Conservation (phyloP, 805 yeast genomes). For the Saccharomycopsis oosterbeekiorum region DNA sequence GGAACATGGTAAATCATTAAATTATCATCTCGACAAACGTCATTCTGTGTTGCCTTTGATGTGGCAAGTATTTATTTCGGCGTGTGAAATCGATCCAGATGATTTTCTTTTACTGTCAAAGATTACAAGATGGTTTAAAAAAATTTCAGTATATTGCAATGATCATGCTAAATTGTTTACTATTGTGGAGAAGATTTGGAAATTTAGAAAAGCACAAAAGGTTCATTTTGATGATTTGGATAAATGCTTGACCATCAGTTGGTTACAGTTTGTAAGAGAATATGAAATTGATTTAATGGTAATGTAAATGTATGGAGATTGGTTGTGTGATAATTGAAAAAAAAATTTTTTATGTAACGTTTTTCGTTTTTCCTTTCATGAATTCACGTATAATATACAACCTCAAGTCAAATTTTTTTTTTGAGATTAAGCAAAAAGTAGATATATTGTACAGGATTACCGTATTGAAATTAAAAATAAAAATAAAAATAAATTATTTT, state of each 20-base stretch:
- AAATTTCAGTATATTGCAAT: constrained; percentile 25
- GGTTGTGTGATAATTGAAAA: too few species aligned
- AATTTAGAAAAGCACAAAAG: not conserved
- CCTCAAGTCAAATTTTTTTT: too few species aligned
- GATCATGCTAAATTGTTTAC: constrained; percentile 1
- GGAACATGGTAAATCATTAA: not conserved
- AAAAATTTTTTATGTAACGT: not conserved
- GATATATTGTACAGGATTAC: too few species aligned
- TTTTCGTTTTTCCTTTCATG: not conserved
- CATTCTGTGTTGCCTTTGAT: constrained; percentile 53
- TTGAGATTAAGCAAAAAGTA: too few species aligned
- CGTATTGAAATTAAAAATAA: too few species aligned
- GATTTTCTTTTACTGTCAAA: constrained; percentile 49
- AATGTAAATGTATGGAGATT: not conserved
- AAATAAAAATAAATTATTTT: too few species aligned
- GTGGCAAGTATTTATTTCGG: constrained; percentile 88
- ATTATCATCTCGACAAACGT: not conserved
- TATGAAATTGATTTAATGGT: constrained; percentile 15
- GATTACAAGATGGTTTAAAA: constrained; percentile 49
- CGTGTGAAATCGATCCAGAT: constrained; percentile 53
- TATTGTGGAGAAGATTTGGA: constrained; percentile 13
- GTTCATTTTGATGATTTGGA: constrained; percentile 3
- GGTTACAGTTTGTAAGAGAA: constrained; percentile 15
- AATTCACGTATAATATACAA: too few species aligned
- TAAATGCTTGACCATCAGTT: not conserved